Base-by-base conservation (phyloP, 148 eudicot genomes). In the Polygonum aviculare region DNA sequence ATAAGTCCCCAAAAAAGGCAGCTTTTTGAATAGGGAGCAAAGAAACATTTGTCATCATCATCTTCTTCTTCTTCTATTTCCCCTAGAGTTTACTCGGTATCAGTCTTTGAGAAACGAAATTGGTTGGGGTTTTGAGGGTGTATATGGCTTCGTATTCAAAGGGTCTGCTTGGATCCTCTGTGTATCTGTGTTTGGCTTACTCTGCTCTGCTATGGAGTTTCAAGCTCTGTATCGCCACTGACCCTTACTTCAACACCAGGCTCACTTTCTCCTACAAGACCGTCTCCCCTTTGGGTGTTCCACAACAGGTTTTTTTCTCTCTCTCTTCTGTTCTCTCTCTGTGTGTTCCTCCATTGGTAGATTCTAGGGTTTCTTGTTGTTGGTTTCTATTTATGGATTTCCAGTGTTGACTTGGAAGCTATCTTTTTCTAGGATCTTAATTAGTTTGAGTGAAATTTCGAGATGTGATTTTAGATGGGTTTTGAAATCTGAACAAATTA, bases 231-330 rank as follows among this genome's bases (percentile, higher is more conserved):
- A 12, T 45, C 41, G 71, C 71, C 11, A 54, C 36, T 26, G 78
- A 76, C 40, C 78, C 72, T 76, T 38, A 19, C 54, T 39, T 12
- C 72, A 39, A 62, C 54, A 57, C 60, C 55, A 39, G 41, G 31
- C 70, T 76, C 31, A 76, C 78, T 38, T 71, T 83, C 69, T 73
- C 84, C 76, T 89, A 89, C 81, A 78, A 84, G 21, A 85, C 83
- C 38, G 87, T 78, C 74, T 85, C 88, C 69, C 90, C 93, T 26
- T 81, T 89, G 71, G 90, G 89, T 39, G 87, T 87, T 54, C 79
- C 87, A 48, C 93, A 89, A 60, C 87, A 82, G 90, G 92, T 87
- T 39, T 54, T 44, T n/a, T n/a, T n/a, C 74, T n/a, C 52, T 10
- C 69, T 35, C 74, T 7, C 50, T 72, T 7, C 15, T 41, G 47